Evolutionary conservation across 2,329 filamentous ascomycete genomes (phyloP).

Genomic region (Apiospora rasikravindrae): DNA sequence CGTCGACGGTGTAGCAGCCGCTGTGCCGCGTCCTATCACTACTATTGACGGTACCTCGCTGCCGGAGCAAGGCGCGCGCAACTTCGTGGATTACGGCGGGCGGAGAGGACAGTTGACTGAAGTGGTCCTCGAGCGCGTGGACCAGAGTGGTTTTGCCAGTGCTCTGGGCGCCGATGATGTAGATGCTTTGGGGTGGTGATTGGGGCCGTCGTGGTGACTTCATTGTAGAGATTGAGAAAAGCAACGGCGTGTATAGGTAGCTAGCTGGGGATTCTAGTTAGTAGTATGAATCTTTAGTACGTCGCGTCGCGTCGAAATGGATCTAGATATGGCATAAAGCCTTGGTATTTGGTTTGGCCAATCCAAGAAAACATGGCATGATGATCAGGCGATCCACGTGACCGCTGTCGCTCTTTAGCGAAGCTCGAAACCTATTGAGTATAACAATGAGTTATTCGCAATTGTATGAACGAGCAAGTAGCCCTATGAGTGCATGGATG

Average conservation of each 20-base stretch:
- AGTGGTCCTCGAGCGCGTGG: conserved; percentile 36
- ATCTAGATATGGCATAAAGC: background rate
- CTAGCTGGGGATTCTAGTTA: background rate
- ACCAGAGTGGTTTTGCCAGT: conserved; percentile 53
- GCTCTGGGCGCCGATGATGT: conserved; percentile 50
- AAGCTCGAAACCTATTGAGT: too few species aligned
- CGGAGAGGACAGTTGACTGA: conserved; percentile 23
- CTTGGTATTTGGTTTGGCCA: background rate
- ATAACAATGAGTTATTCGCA: too few species aligned
- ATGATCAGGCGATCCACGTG: background rate
- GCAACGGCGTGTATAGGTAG: background rate
- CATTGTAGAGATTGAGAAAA: background rate
- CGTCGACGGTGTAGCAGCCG: conserved; percentile 41
- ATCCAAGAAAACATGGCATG: background rate
- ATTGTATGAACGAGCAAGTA: too few species aligned
- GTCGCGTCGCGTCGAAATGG: background rate
- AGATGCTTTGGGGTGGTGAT: conserved; percentile 34
- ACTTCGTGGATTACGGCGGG: conserved; percentile 43
- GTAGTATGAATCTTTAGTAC: background rate
- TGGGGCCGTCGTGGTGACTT: background rate
- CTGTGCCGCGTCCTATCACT: too few species aligned
- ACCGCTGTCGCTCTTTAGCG: too few species aligned
- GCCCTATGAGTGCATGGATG: too few species aligned
- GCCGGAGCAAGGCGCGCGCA: conserved; percentile 33
- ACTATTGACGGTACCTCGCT: too few species aligned